Conservation (phyloP, 2,329 filamentous ascomycete species). For the Neoscytalidium dimidiatum region DNA sequence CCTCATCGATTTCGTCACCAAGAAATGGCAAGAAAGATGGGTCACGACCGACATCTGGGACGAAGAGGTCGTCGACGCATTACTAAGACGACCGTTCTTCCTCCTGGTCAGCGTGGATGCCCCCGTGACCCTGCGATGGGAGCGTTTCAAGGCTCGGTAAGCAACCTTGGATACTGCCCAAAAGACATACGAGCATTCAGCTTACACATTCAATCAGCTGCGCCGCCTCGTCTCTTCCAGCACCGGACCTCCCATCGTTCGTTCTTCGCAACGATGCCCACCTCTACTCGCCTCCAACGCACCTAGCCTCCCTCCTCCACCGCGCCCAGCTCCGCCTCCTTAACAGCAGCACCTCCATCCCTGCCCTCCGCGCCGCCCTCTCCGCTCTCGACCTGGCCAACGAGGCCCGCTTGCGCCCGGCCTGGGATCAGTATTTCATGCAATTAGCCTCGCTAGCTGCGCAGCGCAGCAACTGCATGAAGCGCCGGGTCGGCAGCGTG, state of each 20-base stretch:
- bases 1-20: slow-evolving; percentile 83
- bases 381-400: slow-evolving; percentile 75
- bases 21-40: slow-evolving; percentile 79
- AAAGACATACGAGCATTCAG: neutral
- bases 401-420: slow-evolving; percentile 77
- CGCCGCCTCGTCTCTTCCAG: slow-evolving; percentile 46
- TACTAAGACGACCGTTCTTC: slow-evolving; percentile 85
- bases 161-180: slow-evolving; percentile 3
- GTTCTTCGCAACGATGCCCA: slow-evolving; percentile 69
- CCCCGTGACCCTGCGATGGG: slow-evolving; percentile 81
- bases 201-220: slow-evolving; percentile 42
- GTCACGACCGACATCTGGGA: slow-evolving; percentile 83
- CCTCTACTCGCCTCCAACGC: slow-evolving; percentile 66
- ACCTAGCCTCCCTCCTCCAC: slow-evolving; percentile 75
- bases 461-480: slow-evolving; percentile 96
- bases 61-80: slow-evolving; percentile 70
- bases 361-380: slow-evolving; percentile 72
- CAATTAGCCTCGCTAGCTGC: slow-evolving; percentile 88
- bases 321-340: slow-evolving; percentile 82
- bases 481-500: slow-evolving; percentile 91
- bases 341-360: slow-evolving; percentile 75
- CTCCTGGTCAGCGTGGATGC: slow-evolving; percentile 90
- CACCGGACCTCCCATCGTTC: slow-evolving; percentile 60
- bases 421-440: slow-evolving; percentile 99
- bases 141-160: slow-evolving; percentile 66